phyloP scores from a whole-genome alignment of 176 grass and related monocot species.

The Bromus sterilis region DNA sequence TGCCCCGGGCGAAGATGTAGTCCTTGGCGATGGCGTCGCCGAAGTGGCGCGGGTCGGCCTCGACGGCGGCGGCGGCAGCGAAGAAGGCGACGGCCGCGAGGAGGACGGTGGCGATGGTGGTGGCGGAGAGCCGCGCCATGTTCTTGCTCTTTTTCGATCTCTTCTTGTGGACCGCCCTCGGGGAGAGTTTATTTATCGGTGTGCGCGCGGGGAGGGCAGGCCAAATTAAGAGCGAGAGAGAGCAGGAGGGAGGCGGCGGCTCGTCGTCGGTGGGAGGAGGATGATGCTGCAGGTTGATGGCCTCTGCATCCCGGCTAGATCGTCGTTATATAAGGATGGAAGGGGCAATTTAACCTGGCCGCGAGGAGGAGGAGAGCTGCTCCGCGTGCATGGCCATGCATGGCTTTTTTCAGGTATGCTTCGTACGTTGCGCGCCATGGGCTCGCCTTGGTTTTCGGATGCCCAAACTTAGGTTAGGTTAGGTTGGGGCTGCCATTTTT shows the following conservation, averaged over 20 bases:
- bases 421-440: slow-evolving; percentile 1
- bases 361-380: background rate
- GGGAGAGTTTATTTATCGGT: background rate
- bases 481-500: background rate
- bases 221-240: background rate
- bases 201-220: background rate
- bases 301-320: background rate
- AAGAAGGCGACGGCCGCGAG: background rate
- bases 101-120: background rate
- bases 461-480: background rate
- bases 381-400: background rate
- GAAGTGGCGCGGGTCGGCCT: background rate
- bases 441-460: background rate
- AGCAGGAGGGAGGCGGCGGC: background rate
- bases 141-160: background rate
- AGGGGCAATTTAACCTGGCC: background rate
- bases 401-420: background rate
- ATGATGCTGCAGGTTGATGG: background rate
- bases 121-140: slow-evolving; percentile 22
- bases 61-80: background rate
- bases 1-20: background rate
- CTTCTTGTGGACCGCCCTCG: slow-evolving; percentile 15
- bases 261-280: too few relatives aligned
- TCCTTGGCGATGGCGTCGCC: background rate
- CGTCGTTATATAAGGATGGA: slow-evolving; percentile 19